Percentiles rank a stretch among this genome's conserved stretches.
phyloP scores from a whole-genome alignment of 176 grass and related monocot genomes.

The Aegilops tauschii region DNA sequence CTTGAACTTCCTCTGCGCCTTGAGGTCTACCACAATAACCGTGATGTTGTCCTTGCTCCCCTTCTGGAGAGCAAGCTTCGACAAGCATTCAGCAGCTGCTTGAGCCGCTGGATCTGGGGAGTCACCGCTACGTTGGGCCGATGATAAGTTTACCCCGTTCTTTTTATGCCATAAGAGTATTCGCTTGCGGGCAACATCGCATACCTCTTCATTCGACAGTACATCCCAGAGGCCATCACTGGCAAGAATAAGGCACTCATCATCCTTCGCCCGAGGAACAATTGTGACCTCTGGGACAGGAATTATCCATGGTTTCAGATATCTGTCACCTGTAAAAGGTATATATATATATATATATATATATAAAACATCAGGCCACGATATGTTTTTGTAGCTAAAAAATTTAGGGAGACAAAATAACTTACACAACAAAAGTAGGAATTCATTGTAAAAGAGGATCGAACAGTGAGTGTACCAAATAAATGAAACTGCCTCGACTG shows the following conservation, averaged over 20 bases:
- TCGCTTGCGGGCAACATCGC: conserved; percentile 69
- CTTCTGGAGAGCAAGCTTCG: conserved; percentile 75
- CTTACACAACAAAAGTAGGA: background rate
- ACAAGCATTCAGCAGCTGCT: conserved; percentile 83
- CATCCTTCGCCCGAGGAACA: conserved; percentile 76
- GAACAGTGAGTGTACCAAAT: background rate
- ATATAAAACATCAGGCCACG: background rate
- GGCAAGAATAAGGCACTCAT: conserved; percentile 84
- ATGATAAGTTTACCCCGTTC: conserved; percentile 37
- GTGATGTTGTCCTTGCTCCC: conserved; percentile 97
- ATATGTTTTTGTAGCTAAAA: background rate
- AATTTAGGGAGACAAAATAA: background rate
- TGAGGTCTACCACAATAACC: conserved; percentile 84
- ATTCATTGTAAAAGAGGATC: background rate
- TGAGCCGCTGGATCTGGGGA: conserved; percentile 55
- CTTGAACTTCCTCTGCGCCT: conserved; percentile 91
- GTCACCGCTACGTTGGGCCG: conserved; percentile 41
- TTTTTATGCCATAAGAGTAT: conserved; percentile 89
- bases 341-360: background rate
- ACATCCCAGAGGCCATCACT: conserved; percentile 90
- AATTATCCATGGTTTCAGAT: conserved; percentile 96
- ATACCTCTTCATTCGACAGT: conserved; percentile 83
- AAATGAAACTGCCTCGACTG: background rate
- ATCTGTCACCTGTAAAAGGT: conserved; percentile 55
- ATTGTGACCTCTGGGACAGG: conserved; percentile 80